Base-by-base conservation (phyloP, 2,329 filamentous ascomycete species). In the Neopestalotiopsis sp. region DNA sequence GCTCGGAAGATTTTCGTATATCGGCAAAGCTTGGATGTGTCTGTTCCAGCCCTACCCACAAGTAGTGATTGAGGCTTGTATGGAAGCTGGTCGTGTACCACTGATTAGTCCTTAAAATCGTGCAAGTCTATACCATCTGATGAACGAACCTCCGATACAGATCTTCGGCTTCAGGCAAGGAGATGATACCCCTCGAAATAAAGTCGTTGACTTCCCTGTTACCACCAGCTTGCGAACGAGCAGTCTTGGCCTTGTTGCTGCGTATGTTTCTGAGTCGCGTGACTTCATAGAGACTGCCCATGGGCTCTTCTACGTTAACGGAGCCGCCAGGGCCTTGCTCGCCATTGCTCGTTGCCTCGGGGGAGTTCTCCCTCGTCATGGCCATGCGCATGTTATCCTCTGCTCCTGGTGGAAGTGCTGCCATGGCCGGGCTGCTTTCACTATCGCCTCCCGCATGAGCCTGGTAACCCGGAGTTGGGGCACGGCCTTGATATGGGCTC, bases 211-310 rank as follows among this genome's bases (percentile, higher is more conserved):
- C 12, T 53, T 69, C 67, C 17, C 59, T 65, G 2, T n/a, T 1
- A 17, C 61, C 30, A n/a, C 58, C 66, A 24, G 63, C 32, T 14
- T 45, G 49, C 13, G 68, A 70, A 0, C 70, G 56, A 1, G 67
- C 67, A 9, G 69, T 69, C 28, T 71, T 72, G 1, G 72, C 67
- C 49, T 49, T 68, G 17, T 73, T 73, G 61, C 69, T 74, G 10
- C 73, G 73, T 1, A 79, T 72, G 62, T 78, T 77, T n/a, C 75
- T 79, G 63, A 88, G 76, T 66, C 85, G 84, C 1, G 86, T 88
- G 14, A 87, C 85, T 70, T 87, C 85, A 73, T 86, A 87, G 13
- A 88, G 75, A 74, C 83, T 86, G 65, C 84, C 82, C 85, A 88
- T 87, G 0, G 85, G 85, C 14, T 84, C 84, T 17, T 83, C 81